These are phyloP conservation scores for Dactylellina leptospora DNA, from an alignment of 2,329 filamentous ascomycete species.

Conservation along the genomic window DNA sequence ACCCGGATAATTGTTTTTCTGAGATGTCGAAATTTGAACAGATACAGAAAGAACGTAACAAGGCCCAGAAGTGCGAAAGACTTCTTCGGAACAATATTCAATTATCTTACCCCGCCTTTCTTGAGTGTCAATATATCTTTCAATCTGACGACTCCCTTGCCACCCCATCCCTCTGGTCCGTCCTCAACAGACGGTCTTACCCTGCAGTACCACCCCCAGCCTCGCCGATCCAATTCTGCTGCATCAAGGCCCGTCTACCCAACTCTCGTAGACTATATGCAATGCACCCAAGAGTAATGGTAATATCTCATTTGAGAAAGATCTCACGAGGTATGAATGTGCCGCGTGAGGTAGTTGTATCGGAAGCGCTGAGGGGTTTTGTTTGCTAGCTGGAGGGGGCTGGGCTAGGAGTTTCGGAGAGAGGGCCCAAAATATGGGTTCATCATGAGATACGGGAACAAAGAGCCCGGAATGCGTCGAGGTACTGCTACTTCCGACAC, in stretches of 20 bases:
- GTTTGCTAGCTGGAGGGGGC: slow-evolving; percentile 27
- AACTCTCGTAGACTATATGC: slow-evolving; percentile 43
- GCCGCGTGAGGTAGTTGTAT: slow-evolving; percentile 47
- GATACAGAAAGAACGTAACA: too few species aligned
- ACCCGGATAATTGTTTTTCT: too few species aligned
- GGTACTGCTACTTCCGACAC: slow-evolving; percentile 7
- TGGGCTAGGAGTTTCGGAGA: slow-evolving; percentile 32
- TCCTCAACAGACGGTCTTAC: slow-evolving; percentile 43
- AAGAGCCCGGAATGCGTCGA: neutral
- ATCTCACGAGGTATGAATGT: slow-evolving; percentile 32
- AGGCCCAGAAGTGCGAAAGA: too few species aligned
- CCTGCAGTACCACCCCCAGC: slow-evolving; percentile 45
- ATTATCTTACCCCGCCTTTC: slow-evolving; percentile 48
- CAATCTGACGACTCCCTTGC: slow-evolving; percentile 33
- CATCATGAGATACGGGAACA: slow-evolving; percentile 4
- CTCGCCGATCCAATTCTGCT: slow-evolving; percentile 33
- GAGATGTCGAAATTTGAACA: too few species aligned
- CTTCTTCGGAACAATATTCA: neutral
- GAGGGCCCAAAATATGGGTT: slow-evolving; percentile 44
- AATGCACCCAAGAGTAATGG: slow-evolving; percentile 39
- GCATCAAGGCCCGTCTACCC: slow-evolving; percentile 30
- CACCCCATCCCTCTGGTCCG: slow-evolving; percentile 50
- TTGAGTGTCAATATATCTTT: slow-evolving; percentile 32
- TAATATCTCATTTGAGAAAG: slow-evolving; percentile 29
- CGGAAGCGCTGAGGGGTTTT: slow-evolving; percentile 46